These are phyloP conservation scores for Colletotrichum incanum DNA, from an alignment of 2,329 filamentous ascomycete species.

Conservation along the genomic window DNA sequence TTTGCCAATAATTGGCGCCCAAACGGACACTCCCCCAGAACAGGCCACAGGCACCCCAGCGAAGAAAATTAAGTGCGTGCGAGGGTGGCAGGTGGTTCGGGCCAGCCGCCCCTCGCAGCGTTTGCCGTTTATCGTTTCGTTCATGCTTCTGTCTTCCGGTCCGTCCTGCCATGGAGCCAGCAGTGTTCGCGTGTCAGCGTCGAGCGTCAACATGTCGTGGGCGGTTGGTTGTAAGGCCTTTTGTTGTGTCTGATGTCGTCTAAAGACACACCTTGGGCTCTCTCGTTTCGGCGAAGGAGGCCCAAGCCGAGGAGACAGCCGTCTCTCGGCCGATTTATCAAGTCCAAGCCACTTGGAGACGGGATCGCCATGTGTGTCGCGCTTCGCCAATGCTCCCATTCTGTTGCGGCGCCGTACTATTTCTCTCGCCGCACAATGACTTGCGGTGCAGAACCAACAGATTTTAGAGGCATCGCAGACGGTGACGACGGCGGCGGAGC, in stretches of 20 bases:
- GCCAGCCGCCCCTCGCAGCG: slow-evolving; percentile 23
- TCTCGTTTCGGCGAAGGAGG: slow-evolving; percentile 27
- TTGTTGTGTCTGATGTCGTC: not conserved
- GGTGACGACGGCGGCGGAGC: slow-evolving; percentile 5
- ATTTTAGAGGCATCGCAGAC: slow-evolving; percentile 19
- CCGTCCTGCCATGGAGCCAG: not conserved
- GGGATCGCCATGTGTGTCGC: slow-evolving; percentile 35
- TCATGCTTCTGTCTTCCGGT: slow-evolving; percentile 12
- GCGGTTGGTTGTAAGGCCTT: not conserved
- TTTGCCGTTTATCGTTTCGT: slow-evolving; percentile 25
- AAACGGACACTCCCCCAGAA: slow-evolving; percentile 20
- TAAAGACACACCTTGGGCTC: slow-evolving; percentile 14
- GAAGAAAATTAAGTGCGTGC: slow-evolving; percentile 5
- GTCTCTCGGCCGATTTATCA: slow-evolving; percentile 32
- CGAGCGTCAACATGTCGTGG: not conserved
- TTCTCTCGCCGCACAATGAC: slow-evolving; percentile 20
- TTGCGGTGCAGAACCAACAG: slow-evolving; percentile 36
- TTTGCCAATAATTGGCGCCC: slow-evolving; percentile 34
- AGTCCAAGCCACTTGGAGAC: slow-evolving; percentile 28
- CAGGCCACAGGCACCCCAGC: slow-evolving; percentile 14
- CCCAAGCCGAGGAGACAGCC: slow-evolving; percentile 12
- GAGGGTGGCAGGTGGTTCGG: slow-evolving; percentile 32
- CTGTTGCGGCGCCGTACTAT: not conserved
- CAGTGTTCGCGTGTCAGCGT: slow-evolving; percentile 1
- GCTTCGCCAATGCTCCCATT: slow-evolving; percentile 22